These are phyloP conservation scores for Cyphellophora attinorum DNA, from an alignment of 2,329 filamentous ascomycete genomes.

Conservation along the genomic window DNA sequence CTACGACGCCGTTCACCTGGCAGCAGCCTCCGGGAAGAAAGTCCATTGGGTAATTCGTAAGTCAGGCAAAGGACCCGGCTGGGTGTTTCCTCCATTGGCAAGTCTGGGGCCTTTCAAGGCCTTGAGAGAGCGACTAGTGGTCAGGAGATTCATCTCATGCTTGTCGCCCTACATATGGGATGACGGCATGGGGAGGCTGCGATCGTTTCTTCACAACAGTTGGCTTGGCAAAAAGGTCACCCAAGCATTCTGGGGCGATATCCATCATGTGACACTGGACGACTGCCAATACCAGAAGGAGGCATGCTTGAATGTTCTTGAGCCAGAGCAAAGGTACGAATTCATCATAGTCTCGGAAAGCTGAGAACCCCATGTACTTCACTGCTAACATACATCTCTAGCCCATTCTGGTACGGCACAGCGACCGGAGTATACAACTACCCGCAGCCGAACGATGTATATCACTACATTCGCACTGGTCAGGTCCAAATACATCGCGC, in stretches of 20 bases:
- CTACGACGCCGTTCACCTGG: constrained; percentile 56
- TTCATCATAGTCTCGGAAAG: not conserved
- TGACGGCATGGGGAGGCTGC: constrained; percentile 34
- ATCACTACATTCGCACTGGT: constrained; percentile 44
- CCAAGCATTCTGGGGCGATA: constrained; percentile 42
- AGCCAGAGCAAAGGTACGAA: constrained; percentile 23
- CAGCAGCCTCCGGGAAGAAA: constrained; percentile 44
- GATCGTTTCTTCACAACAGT: constrained; percentile 41
- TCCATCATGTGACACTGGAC: constrained; percentile 39
- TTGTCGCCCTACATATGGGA: constrained; percentile 69
- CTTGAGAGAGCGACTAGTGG: constrained; percentile 58
- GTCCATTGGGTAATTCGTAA: constrained; percentile 34
- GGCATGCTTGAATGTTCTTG: constrained; percentile 33
- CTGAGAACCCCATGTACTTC: not conserved
- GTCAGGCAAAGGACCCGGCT: constrained; percentile 30
- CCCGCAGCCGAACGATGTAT: constrained; percentile 41
- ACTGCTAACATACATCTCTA: no score
- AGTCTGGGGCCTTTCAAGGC: constrained; percentile 45
- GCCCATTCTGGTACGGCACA: constrained; percentile 43
- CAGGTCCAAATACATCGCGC: constrained; percentile 47
- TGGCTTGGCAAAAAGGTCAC: constrained; percentile 40
- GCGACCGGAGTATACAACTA: constrained; percentile 54
- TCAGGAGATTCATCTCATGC: constrained; percentile 60
- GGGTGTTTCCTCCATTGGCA: constrained; percentile 21
- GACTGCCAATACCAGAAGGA: constrained; percentile 37